Base-by-base conservation (phyloP, 495 filamentous ascomycete genomes). In the Penicillium lividum region DNA sequence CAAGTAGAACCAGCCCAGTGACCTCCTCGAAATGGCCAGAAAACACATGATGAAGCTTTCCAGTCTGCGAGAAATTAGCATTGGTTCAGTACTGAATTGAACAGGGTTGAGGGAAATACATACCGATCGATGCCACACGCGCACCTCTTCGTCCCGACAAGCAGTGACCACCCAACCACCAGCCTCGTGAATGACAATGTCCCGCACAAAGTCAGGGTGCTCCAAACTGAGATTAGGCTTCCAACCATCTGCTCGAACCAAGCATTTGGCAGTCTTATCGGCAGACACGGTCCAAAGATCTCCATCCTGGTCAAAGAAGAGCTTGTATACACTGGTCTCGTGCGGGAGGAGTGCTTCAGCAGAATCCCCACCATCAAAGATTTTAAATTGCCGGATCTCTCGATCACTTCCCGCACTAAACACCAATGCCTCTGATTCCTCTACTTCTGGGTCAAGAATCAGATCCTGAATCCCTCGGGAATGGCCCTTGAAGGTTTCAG, bases 21-120 rank as follows among this genome's bases (percentile, higher is more conserved):
- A 98, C 88, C 67, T 97, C 94, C 62, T 98, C 91, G 68, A 84
- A 97, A 70, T 98, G 94, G 1, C 94, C 94, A 16, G 84, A 80
- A 54, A 93, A 91, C 3, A 83, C 82, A 66, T 90, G 88, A 62
- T 89, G 80, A 46, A 97, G 79, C 59, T 88, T 81, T 15, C 92
- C 94, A 49, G 82, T 90, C 63, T 80, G 30, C 10, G 1, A 56
- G 5, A 44, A 25, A 36, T 30, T 40, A 40, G 61, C 4, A 43
- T 65, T 36, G 66, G 59, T 6, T 76, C 43, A 42, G 71, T 67
- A 59, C 3, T 36, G 34, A 58, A 36, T 18, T 15, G 36, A 1
- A 38, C 1, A 42, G 6, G 13, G 10, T 11, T 16, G 15, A 36
- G n/a, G 36, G 34, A 27, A 28, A 30, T 36, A 74, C 80, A 58